Percentiles rank a stretch among this genome's conserved stretches.
phyloP scores from a whole-genome alignment of 495 filamentous ascomycete genomes.

The Alectoria sarmentosa region DNA sequence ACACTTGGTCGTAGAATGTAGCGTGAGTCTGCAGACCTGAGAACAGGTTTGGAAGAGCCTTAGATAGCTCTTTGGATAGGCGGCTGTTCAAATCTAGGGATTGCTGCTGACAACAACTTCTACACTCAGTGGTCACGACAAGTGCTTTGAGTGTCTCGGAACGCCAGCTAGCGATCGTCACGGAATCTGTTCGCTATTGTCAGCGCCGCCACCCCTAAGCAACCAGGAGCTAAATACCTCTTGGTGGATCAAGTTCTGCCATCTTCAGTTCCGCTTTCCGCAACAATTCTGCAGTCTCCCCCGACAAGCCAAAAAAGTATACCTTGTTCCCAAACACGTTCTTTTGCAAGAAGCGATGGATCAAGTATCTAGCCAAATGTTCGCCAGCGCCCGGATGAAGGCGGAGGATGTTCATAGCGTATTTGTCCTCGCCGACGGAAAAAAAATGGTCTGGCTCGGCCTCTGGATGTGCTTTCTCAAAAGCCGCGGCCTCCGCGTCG shows the following conservation, averaged over 20 bases:
- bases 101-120: not conserved
- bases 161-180: constrained; percentile 17
- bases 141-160: constrained; percentile 24
- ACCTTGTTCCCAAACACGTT: constrained; percentile 4
- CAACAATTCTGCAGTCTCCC: not conserved
- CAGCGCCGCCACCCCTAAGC: not conserved
- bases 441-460: not conserved
- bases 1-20: constrained; percentile 5
- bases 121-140: not conserved
- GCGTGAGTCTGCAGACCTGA: not conserved
- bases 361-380: constrained; percentile 2
- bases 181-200: constrained; percentile 7
- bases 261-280: constrained; percentile 10
- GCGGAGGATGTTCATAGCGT: not conserved
- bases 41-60: constrained; percentile 6
- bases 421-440: not conserved
- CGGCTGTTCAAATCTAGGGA: not conserved
- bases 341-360: constrained; percentile 8
- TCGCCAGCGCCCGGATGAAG: constrained; percentile 7
- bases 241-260: constrained; percentile 15
- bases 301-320: constrained; percentile 1
- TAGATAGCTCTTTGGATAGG: not conserved
- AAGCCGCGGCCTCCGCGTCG: not conserved
- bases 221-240: constrained; percentile 8
- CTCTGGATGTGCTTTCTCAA: not conserved